Base-by-base conservation (phyloP, 108 stramenopile species). In the Cyclostephanos tholiformis region DNA sequence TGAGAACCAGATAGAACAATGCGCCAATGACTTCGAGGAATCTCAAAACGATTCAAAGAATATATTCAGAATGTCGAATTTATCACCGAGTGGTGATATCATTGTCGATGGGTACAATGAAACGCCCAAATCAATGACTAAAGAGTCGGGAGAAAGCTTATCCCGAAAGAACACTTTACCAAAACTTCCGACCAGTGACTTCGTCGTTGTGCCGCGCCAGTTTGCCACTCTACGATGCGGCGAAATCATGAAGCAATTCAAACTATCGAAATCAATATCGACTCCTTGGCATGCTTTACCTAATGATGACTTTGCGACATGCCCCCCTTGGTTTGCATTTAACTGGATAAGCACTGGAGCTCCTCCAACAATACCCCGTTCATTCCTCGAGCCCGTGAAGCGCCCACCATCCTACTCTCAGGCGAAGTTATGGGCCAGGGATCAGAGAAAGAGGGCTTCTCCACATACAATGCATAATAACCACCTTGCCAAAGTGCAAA, bases 341-440 rank as follows among this genome's bases (percentile, higher is more conserved):
- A 60, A 65, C 38, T 80, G 69, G 69, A 64, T 6, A 3, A 22
- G n/a, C 52, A 46, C 79, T 4, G 63, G 48, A 38, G 32, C 50
- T 50, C 9, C 27, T n/a, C 64, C 63, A 20, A 32, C 62, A 53
- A 48, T 65, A 41, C 41, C 39, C 9, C 41, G 50, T 19, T 19
- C 72, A 1, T 83, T 71, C 49, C 26, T 88, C 12, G 82, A 85
- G 55, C 85, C 87, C 41, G 80, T 85, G 3, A 65, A 64, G 36
- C 64, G 59, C 5, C 85, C 88, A 7, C 88, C 88, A 12, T 83
- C 84, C 14, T 73, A 67, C 49, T 29, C 65, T 43, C 51, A 71
- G 39, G 84, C 86, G 29, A 56, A 62, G 49, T 62, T 75, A 10
- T 88, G 85, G 88, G 20, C 68, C 39, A 80, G 64, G 72, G 63